phyloP scores from a whole-genome alignment of 768 basidiomycete genomes.

The Kwoniella mangroviensis region DNA sequence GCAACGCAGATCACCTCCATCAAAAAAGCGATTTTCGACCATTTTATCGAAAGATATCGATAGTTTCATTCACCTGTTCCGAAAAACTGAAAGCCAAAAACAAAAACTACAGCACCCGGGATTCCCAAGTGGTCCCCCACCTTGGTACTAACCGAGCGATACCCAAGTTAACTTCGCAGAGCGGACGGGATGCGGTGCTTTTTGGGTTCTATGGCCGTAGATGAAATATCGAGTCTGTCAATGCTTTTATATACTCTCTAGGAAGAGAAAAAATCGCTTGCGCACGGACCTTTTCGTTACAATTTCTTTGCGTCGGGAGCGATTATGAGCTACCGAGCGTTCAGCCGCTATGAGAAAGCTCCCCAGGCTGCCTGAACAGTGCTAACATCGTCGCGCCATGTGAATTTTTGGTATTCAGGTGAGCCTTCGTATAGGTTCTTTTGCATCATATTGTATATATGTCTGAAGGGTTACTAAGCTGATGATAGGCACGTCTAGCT shows the following conservation, averaged over 20 bases:
- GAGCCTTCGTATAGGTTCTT: too few relatives aligned
- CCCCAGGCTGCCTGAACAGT: too few relatives aligned
- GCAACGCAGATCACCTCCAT: not conserved
- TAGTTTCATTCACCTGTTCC: not conserved
- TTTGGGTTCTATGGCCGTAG: slow-evolving; percentile 22
- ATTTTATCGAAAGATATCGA: not conserved
- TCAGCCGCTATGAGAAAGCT: too few relatives aligned
- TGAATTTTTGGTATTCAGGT: too few relatives aligned
- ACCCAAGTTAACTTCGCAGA: slow-evolving; percentile 13
- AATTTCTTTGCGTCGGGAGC: not conserved
- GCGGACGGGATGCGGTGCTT: slow-evolving; percentile 22
- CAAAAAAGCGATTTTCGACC: not conserved
- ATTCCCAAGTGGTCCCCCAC: slow-evolving; percentile 19
- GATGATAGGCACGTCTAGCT: too few relatives aligned
- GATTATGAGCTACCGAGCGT: too few relatives aligned
- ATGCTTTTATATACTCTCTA: not conserved
- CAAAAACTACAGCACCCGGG: slow-evolving; percentile 18
- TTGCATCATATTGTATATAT: too few relatives aligned
- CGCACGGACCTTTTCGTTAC: not conserved
- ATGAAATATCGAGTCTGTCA: not conserved
- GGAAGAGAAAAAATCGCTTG: not conserved
- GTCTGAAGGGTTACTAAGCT: too few relatives aligned
- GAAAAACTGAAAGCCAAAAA: not conserved
- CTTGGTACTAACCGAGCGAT: slow-evolving; percentile 20
- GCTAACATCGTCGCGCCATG: too few relatives aligned